Base-by-base conservation (phyloP, 768 basidiomycete species). In the Boletus subcaerulescens region DNA sequence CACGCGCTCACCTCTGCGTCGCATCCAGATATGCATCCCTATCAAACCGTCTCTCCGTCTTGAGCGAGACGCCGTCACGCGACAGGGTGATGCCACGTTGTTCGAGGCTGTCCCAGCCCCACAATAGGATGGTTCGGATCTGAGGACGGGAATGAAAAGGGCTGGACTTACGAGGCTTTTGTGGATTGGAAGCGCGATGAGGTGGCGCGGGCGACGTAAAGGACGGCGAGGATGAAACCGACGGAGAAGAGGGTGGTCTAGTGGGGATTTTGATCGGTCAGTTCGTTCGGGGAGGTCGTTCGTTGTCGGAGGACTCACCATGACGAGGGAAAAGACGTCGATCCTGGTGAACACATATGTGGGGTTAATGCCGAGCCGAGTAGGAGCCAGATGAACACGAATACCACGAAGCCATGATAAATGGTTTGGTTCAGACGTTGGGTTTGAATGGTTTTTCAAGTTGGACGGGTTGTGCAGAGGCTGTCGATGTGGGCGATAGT, bases 21-120 rank as follows among this genome's bases (percentile, higher is more conserved):
- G 86, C 85, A 62, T 89, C 86, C 4, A 89, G 72, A 56, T 89
- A 89, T 40, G 80, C 77, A 50, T 86, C 81, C 39, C 84, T 74
- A 56, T 82, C 81, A 57, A 85, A 78, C 7, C 78, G 76, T 55
- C 76, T 79, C 20, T 76, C 66, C 1, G 86, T 89, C 70, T 86
- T 87, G 41, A 90, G 74, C 0, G 85, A 79, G 13, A 89, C 75
- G 4, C 88, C 88, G 4, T 73, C 72, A n/a, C 75, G 68, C 1
- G 85, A 83, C 44, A 89, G 68, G 31, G 81, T 70, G 46, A 83
- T 71, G 9, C 87, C 87, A 56, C 74, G 76, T 11, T 72, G 71
- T 66, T 84, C 82, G 45, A 89, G 71, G 22, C 22, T 22, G 22
- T 22, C 4, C 12, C 17, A n/a, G 8, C 7, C 15, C 8, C 36